Conservation (phyloP, 2,329 filamentous ascomycete species). For the Neopestalotiopsis sp. region DNA sequence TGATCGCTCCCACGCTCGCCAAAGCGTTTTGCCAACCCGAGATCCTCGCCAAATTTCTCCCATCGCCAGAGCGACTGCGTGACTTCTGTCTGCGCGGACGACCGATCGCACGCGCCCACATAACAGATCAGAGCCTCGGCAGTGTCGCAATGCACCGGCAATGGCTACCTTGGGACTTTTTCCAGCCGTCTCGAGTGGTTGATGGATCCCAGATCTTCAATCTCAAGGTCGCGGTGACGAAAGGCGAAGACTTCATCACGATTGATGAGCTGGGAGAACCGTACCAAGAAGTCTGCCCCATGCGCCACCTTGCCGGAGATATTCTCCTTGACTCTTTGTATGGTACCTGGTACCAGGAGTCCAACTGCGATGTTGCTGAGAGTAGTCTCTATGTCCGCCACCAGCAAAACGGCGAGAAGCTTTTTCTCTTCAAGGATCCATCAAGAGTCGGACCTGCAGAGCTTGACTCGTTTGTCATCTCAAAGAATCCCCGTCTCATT, state of each 20-base stretch:
- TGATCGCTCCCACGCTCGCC: neutral
- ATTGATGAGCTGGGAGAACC: neutral
- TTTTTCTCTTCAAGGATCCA: constrained; percentile 40
- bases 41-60: neutral
- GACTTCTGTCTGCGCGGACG: neutral
- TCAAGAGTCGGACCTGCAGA: constrained; percentile 25
- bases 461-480: constrained; percentile 37
- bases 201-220: neutral
- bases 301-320: neutral
- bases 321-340: neutral
- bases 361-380: constrained; percentile 38
- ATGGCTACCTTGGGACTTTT: constrained; percentile 27
- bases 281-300: neutral
- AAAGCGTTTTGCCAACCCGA: neutral
- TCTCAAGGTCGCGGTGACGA: neutral
- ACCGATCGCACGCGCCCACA: constrained; percentile 24
- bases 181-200: constrained; percentile 1
- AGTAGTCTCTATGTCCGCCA: constrained; percentile 31
- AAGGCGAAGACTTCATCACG: neutral
- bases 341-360: constrained; percentile 27
- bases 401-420: neutral
- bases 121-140: neutral
- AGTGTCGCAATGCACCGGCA: constrained; percentile 20
- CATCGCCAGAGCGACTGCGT: neutral
- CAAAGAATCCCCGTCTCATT: constrained; percentile 32